A percentile compares a stretch with the other conserved stretches of the same genome.
phyloP scores from a whole-genome alignment of 176 grass and related monocot species.

The Oryza punctata region DNA sequence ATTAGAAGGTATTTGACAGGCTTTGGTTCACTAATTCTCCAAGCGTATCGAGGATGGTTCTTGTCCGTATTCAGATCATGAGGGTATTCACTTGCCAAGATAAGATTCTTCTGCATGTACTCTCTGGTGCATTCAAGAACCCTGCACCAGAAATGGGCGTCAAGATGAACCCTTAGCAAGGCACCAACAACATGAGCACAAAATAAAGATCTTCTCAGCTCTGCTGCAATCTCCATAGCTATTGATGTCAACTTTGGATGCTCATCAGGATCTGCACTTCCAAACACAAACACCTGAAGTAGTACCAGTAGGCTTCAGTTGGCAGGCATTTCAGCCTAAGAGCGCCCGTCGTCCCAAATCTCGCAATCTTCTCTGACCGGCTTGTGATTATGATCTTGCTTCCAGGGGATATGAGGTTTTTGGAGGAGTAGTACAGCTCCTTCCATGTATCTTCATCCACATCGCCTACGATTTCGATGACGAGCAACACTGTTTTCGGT shows the following conservation, averaged over 20 bases:
- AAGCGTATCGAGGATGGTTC: no score
- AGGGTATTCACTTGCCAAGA: no score
- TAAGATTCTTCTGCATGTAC: no score
- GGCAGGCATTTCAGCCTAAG: conserved; percentile 4
- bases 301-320: conserved; percentile 17
- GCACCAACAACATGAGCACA: background rate
- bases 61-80: no score
- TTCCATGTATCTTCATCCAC: conserved; percentile 18
- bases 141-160: background rate
- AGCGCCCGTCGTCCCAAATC: background rate
- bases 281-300: conserved; percentile 33
- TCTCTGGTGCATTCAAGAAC: background rate
- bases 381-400: conserved; percentile 30
- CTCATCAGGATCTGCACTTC: conserved; percentile 19
- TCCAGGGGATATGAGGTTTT: background rate
- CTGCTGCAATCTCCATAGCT: background rate
- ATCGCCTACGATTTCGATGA: background rate
- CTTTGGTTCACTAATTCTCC: no score
- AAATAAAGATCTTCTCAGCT: background rate
- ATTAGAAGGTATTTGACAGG: no score
- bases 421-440: background rate
- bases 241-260: conserved; percentile 3
- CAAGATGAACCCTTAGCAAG: background rate
- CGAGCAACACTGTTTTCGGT: background rate
- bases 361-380: background rate